phyloP scores from a whole-genome alignment of 2,329 filamentous ascomycete species.

The Fusarium begoniae region DNA sequence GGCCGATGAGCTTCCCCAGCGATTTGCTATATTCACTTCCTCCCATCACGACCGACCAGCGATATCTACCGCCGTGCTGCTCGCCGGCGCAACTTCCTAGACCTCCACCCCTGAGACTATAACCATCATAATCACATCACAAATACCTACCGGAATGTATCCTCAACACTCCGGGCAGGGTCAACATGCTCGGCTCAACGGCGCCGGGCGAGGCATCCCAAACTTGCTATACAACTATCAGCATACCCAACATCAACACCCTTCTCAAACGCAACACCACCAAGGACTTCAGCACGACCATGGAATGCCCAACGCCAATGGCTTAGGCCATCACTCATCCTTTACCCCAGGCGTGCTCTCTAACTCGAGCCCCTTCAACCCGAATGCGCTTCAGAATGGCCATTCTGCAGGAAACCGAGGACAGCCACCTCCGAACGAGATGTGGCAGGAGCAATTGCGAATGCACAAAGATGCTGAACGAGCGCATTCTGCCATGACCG shows the following conservation, averaged over 20 bases:
- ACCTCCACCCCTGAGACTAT: constrained; percentile 24
- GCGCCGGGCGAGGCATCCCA: constrained; percentile 64
- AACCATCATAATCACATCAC: constrained; percentile 24
- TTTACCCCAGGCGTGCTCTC: constrained; percentile 60
- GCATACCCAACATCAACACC: constrained; percentile 69
- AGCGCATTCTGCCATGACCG: constrained; percentile 75
- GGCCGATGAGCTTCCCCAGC: constrained; percentile 41
- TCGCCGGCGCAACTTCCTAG: constrained; percentile 41
- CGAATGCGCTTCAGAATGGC: constrained; percentile 65
- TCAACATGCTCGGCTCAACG: constrained; percentile 79
- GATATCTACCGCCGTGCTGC: constrained; percentile 41
- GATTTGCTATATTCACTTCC: constrained; percentile 22
- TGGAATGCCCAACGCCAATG: constrained; percentile 62
- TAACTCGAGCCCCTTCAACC: constrained; percentile 69
- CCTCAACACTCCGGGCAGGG: constrained; percentile 71
- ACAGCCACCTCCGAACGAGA: constrained; percentile 67
- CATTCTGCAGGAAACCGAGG: constrained; percentile 59
- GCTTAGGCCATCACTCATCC: constrained; percentile 56
- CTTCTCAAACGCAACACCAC: constrained; percentile 72
- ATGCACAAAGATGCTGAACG: constrained; percentile 80
- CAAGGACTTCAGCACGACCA: constrained; percentile 69
- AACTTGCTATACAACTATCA: constrained; percentile 76
- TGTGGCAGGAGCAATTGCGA: constrained; percentile 90
- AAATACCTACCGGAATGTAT: constrained; percentile 68
- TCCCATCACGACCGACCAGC: constrained; percentile 28